Percentiles rank a stretch among this genome's conserved stretches.
These are phyloP conservation scores for Nigrospora sphaerica DNA, from an alignment of 2,329 filamentous ascomycete species.

Conservation along the genomic window DNA sequence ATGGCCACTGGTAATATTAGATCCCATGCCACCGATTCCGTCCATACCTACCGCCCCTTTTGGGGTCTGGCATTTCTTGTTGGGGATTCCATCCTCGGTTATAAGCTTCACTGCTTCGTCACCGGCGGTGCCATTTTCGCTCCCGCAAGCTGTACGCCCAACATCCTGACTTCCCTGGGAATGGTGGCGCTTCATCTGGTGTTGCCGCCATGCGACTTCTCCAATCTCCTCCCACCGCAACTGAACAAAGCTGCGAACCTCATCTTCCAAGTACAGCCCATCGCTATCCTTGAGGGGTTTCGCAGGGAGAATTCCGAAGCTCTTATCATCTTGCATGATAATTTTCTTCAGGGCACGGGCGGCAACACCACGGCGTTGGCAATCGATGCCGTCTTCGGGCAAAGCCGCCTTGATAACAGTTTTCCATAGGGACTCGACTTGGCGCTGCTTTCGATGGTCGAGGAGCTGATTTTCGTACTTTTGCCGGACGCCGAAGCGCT, in stretches of 20 bases:
- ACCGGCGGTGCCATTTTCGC: background rate
- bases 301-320: slow-evolving; percentile 25
- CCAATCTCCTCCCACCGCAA: slow-evolving; percentile 30
- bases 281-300: slow-evolving; percentile 22
- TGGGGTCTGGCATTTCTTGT: too few species aligned
- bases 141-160: background rate
- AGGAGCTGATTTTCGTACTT: slow-evolving; percentile 36
- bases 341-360: slow-evolving; percentile 40
- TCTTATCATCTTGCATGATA: slow-evolving; percentile 35
- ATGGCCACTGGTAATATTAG: background rate
- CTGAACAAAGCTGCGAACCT: slow-evolving; percentile 33
- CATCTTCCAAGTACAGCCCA: slow-evolving; percentile 36
- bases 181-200: slow-evolving; percentile 8
- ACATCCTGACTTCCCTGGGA: slow-evolving; percentile 2
- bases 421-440: slow-evolving; percentile 35
- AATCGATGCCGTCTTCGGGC: slow-evolving; percentile 15
- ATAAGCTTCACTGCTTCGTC: too few species aligned
- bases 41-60: too few species aligned
- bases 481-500: slow-evolving; percentile 34
- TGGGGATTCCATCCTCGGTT: too few species aligned
- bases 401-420: slow-evolving; percentile 33
- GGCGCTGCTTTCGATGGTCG: slow-evolving; percentile 32
- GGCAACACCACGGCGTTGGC: slow-evolving; percentile 24
- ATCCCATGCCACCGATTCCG: too few species aligned
- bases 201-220: slow-evolving; percentile 20